These are phyloP conservation scores for Lactarius evosmus DNA, from an alignment of 768 basidiomycete species.

Conservation along the genomic window DNA sequence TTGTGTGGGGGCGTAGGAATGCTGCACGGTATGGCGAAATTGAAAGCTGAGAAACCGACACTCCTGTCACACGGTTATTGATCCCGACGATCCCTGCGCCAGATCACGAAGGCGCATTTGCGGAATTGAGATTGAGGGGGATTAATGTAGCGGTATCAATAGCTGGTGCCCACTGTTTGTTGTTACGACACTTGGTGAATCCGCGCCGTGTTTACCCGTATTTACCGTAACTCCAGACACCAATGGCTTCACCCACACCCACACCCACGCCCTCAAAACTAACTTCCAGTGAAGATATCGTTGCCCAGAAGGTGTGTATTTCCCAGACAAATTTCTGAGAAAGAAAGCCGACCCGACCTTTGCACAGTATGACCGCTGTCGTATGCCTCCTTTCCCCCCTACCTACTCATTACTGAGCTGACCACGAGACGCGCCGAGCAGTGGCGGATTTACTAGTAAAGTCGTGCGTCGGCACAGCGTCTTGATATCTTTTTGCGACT, in stretches of 20 bases:
- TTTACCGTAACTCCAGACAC: slow-evolving; percentile 15
- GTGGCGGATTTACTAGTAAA: slow-evolving; percentile 85
- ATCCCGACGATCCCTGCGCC: neutral
- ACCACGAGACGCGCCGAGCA: slow-evolving; percentile 28
- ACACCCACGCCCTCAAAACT: slow-evolving; percentile 49
- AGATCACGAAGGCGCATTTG: neutral
- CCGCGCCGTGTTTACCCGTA: slow-evolving; percentile 15
- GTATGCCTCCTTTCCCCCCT: slow-evolving; percentile 31
- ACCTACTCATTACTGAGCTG: neutral
- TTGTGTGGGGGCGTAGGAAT: neutral
- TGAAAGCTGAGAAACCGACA: neutral
- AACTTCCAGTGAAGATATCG: slow-evolving; percentile 82
- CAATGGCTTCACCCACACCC: slow-evolving; percentile 42
- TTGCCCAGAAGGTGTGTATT: slow-evolving; percentile 75
- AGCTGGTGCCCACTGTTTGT: neutral
- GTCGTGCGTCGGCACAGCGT: slow-evolving; percentile 51
- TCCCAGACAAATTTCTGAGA: neutral
- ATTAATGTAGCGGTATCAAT: neutral
- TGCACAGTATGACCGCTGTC: slow-evolving; percentile 76
- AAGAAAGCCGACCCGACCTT: neutral
- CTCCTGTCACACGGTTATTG: neutral
- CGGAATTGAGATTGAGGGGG: neutral
- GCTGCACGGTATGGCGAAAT: neutral
- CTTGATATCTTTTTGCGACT: neutral
- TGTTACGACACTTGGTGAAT: too few relatives aligned